Evolutionary conservation across 768 basidiomycete species (phyloP).

Genomic region (Leccinum truebloodii): DNA sequence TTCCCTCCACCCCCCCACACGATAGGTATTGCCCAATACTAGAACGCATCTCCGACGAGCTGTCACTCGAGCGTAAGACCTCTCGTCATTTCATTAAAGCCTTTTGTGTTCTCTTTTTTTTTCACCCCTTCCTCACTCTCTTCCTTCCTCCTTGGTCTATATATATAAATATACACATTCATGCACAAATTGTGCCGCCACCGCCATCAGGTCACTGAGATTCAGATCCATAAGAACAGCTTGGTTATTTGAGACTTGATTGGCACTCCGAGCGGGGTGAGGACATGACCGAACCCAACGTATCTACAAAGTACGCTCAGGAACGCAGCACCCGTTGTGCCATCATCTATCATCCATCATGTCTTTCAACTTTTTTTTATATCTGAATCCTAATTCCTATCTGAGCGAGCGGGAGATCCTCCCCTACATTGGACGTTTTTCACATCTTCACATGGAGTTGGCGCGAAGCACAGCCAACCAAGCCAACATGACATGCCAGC

Average conservation of each 20-base stretch:
- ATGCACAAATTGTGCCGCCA: neutral
- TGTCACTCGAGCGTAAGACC: neutral
- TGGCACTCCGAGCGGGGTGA: neutral
- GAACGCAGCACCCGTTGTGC: neutral
- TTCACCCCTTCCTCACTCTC: neutral
- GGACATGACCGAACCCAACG: neutral
- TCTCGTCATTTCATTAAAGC: conserved; percentile 12
- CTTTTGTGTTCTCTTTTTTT: neutral
- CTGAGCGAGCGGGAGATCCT: neutral
- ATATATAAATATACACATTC: neutral
- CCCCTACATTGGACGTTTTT: neutral
- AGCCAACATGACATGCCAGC: neutral
- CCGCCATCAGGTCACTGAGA: neutral
- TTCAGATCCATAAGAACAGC: neutral
- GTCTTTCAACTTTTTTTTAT: neutral
- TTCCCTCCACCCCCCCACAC: conserved; percentile 5
- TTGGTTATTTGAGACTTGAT: neutral
- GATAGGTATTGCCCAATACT: neutral
- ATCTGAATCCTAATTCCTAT: neutral
- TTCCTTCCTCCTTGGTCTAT: neutral
- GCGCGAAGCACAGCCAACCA: neutral
- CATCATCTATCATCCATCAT: neutral
- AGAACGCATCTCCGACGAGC: neutral
- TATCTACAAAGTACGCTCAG: neutral
- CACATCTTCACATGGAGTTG: neutral